These are phyloP conservation scores for Hymenoscyphus infarciens DNA, from an alignment of 2,329 filamentous ascomycete species.

Conservation along the genomic window DNA sequence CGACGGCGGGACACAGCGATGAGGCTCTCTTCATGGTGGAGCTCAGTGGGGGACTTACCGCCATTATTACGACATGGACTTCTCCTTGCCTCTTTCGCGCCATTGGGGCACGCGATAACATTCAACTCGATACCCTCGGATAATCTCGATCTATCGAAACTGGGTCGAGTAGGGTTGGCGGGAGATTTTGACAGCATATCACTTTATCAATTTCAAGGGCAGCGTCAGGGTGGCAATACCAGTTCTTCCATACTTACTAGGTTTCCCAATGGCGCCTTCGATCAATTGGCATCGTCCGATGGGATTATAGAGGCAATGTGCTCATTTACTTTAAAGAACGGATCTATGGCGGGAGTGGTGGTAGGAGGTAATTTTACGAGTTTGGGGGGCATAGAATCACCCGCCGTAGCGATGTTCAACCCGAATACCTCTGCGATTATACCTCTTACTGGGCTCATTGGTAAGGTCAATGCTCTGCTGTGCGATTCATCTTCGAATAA, in stretches of 20 bases:
- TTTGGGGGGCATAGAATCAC: slow-evolving; percentile 70
- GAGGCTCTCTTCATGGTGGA: slow-evolving; percentile 34
- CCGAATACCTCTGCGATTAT: slow-evolving; percentile 66
- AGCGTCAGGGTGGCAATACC: slow-evolving; percentile 74
- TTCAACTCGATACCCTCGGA: slow-evolving; percentile 62
- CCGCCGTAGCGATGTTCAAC: slow-evolving; percentile 78
- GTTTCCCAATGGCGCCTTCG: slow-evolving; percentile 81
- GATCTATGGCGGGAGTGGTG: slow-evolving; percentile 68
- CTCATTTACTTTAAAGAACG: slow-evolving; percentile 64
- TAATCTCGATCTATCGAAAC: slow-evolving; percentile 71
- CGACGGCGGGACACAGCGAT: slow-evolving; percentile 27
- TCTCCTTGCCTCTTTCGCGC: slow-evolving; percentile 38
- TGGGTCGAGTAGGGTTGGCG: slow-evolving; percentile 80
- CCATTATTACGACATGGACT: slow-evolving; percentile 41
- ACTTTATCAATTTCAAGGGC: slow-evolving; percentile 79
- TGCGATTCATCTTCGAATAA: slow-evolving; percentile 74
- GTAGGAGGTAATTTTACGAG: slow-evolving; percentile 96
- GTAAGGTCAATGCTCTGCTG: slow-evolving; percentile 75
- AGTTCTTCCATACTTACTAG: slow-evolving; percentile 76
- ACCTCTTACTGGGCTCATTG: slow-evolving; percentile 75
- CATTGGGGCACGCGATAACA: slow-evolving; percentile 48
- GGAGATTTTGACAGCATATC: slow-evolving; percentile 93
- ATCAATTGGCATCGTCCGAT: slow-evolving; percentile 71
- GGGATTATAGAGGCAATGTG: slow-evolving; percentile 89
- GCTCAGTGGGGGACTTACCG: slow-evolving; percentile 26